A percentile compares a stretch with the other conserved stretches of the same genome.
Evolutionary conservation across 495 filamentous ascomycete species (phyloP).

Genomic region (Trichoderma erinaceum): DNA sequence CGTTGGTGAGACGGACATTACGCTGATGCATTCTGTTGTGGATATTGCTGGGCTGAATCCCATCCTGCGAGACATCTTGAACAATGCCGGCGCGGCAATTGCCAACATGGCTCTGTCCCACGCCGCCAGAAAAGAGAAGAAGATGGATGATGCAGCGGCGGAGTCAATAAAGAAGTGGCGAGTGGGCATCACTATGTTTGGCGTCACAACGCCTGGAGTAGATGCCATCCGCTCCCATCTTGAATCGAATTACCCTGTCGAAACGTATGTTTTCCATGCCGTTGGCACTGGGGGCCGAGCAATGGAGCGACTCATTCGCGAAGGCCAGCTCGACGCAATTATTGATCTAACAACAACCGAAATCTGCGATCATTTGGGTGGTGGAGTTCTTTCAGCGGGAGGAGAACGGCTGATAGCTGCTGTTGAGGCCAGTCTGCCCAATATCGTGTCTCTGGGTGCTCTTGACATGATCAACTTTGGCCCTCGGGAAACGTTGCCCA

Average conservation of each 20-base stretch:
- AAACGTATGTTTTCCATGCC: slow-evolving; percentile 63
- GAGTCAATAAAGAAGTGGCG: slow-evolving; percentile 29
- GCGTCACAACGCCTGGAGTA: slow-evolving; percentile 61
- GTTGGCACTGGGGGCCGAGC: slow-evolving; percentile 60
- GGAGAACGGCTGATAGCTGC: slow-evolving; percentile 47
- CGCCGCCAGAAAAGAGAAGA: slow-evolving; percentile 15
- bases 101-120: slow-evolving; percentile 49
- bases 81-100: slow-evolving; percentile 56
- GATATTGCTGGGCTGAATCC: slow-evolving; percentile 61
- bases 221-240: slow-evolving; percentile 42
- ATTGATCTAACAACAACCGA: slow-evolving; percentile 67
- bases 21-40: slow-evolving; percentile 63
- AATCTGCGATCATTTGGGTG: slow-evolving; percentile 54
- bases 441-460: slow-evolving; percentile 58
- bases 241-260: slow-evolving; percentile 34
- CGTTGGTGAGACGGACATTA: slow-evolving; percentile 60
- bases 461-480: slow-evolving; percentile 69
- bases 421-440: slow-evolving; percentile 48
- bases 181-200: slow-evolving; percentile 67
- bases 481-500: slow-evolving; percentile 46
- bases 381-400: slow-evolving; percentile 55
- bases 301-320: slow-evolving; percentile 56
- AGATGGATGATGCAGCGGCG: neutral
- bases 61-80: slow-evolving; percentile 48
- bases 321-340: slow-evolving; percentile 52